Percentiles rank a stretch among this genome's conserved stretches.
Evolutionary conservation across 805 yeast genomes (phyloP).

Genomic region (Wickerhamomyces canadensis): DNA sequence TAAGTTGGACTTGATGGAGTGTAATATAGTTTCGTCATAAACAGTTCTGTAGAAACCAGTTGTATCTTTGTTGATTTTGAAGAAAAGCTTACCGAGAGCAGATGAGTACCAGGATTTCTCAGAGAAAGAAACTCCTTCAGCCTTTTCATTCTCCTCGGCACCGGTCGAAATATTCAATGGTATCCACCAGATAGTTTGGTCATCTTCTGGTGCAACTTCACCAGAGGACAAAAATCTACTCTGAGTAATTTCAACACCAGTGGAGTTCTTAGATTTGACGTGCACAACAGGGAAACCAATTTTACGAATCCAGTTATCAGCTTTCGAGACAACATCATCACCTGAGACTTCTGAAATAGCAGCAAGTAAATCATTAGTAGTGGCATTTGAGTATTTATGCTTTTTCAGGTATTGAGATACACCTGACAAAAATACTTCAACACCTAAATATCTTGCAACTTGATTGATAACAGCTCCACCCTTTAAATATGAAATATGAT

Average conservation of each 20-base stretch:
- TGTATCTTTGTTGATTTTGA: slow-evolving; percentile 66
- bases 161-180: slow-evolving; percentile 42
- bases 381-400: slow-evolving; percentile 72
- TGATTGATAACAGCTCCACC: slow-evolving; percentile 77
- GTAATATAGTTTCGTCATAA: slow-evolving; percentile 59
- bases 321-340: slow-evolving; percentile 59
- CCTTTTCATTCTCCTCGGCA: slow-evolving; percentile 44
- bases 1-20: slow-evolving; percentile 51
- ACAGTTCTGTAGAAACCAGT: slow-evolving; percentile 73
- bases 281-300: slow-evolving; percentile 72
- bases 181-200: slow-evolving; percentile 58
- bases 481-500: slow-evolving; percentile 75
- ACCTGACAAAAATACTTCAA: slow-evolving; percentile 68
- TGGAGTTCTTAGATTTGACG: slow-evolving; percentile 46
- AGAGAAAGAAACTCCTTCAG: slow-evolving; percentile 48
- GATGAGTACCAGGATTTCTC: slow-evolving; percentile 39
- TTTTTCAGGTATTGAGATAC: slow-evolving; percentile 70
- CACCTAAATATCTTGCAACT: slow-evolving; percentile 73
- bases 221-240: slow-evolving; percentile 70
- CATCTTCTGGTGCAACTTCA: slow-evolving; percentile 68
- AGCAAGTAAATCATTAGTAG: slow-evolving; percentile 69
- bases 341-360: slow-evolving; percentile 65
- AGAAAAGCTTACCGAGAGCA: slow-evolving; percentile 41
- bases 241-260: slow-evolving; percentile 54
- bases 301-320: slow-evolving; percentile 75